A percentile compares a stretch with the other conserved stretches of the same genome.
These are phyloP conservation scores for Sclerotinia minor DNA, from an alignment of 2,329 filamentous ascomycete species.

Conservation along the genomic window DNA sequence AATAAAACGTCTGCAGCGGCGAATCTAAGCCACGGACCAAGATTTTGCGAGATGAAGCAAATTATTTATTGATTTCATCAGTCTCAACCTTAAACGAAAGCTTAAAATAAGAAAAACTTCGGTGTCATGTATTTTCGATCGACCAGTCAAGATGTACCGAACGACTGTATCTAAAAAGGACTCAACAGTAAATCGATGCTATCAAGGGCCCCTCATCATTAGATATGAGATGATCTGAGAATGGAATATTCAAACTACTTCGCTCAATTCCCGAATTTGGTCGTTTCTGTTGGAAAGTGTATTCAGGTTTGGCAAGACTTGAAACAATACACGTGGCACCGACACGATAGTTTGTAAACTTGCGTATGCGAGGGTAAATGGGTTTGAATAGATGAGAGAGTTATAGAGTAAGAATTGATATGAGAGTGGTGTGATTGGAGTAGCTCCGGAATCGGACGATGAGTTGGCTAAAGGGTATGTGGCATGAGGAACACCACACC, in stretches of 20 bases:
- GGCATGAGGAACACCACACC: constrained; percentile 19
- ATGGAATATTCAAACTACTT: not conserved
- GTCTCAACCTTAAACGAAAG: not conserved
- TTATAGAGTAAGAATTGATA: not conserved
- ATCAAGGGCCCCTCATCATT: not conserved
- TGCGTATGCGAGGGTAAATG: not conserved
- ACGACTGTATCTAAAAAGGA: not conserved
- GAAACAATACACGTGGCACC: constrained; percentile 20
- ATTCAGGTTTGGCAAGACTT: not conserved
- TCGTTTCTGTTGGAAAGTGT: not conserved
- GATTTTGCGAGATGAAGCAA: not conserved
- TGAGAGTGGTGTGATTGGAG: constrained; percentile 5
- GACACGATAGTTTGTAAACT: constrained; percentile 6
- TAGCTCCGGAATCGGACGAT: constrained; percentile 15
- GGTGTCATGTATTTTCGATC: not conserved
- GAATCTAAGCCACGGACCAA: not conserved
- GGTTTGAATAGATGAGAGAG: not conserved
- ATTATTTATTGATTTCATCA: not conserved
- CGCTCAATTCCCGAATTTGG: not conserved
- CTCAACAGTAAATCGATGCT: not conserved
- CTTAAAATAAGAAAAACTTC: not conserved
- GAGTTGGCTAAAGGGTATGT: constrained; percentile 21
- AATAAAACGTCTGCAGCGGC: not conserved
- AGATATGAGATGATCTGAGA: not conserved
- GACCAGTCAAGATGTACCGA: not conserved